A percentile compares a stretch with the other conserved stretches of the same genome.
Evolutionary conservation across 2,329 filamentous ascomycete genomes (phyloP).

Genomic region (Claviceps sp.): DNA sequence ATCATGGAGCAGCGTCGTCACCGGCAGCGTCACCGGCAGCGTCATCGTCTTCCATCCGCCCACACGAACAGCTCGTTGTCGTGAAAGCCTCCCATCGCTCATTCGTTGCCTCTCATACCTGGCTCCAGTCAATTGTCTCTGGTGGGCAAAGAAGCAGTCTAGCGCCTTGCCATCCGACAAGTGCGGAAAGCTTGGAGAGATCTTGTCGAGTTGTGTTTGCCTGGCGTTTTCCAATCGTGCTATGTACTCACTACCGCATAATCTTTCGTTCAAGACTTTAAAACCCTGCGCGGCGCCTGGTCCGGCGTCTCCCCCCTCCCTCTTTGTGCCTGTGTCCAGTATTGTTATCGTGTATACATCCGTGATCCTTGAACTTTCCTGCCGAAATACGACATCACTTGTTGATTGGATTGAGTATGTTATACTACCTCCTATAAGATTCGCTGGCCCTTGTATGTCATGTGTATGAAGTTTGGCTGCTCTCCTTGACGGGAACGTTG

Average conservation of each 20-base stretch:
- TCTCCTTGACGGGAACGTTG: too few species aligned
- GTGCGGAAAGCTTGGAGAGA: too few species aligned
- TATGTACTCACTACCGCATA: background rate
- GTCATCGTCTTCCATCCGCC: background rate
- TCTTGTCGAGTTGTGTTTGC: background rate
- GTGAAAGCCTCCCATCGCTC: background rate
- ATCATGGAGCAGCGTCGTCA: constrained; percentile 21
- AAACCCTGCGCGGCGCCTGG: constrained; percentile 2
- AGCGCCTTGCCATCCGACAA: background rate
- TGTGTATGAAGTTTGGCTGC: background rate
- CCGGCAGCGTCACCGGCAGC: constrained; percentile 2
- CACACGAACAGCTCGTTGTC: background rate
- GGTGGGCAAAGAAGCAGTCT: background rate
- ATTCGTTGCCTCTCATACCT: background rate
- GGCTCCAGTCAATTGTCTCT: background rate
- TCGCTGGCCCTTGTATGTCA: background rate
- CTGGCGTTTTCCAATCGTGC: background rate
- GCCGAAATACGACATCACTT: background rate
- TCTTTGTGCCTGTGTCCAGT: background rate
- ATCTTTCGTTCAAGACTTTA: background rate
- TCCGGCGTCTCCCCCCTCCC: background rate
- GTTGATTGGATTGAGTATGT: background rate
- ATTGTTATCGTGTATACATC: background rate
- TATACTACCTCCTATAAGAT: background rate
- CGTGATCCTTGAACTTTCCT: background rate